Base-by-base conservation (phyloP, 2,329 filamentous ascomycete species). In the Phialophora macrospora region DNA sequence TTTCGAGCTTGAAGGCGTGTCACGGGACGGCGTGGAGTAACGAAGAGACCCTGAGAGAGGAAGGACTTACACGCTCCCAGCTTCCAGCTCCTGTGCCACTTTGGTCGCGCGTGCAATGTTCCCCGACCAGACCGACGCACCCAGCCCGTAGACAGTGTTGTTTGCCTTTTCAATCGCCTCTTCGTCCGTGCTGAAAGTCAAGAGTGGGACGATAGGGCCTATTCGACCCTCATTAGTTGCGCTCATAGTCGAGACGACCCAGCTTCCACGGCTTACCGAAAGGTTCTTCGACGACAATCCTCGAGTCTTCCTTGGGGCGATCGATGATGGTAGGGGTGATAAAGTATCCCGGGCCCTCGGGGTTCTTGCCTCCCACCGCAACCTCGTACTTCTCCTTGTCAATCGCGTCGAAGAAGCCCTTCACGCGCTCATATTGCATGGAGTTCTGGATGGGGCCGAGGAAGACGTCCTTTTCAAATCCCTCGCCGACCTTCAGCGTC, bases 391-490 rank as follows among this genome's bases (percentile, higher is more conserved):
- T 83, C 48, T 84, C 82, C 67, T 79, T 78, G 70, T 83, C 80
- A 65, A 83, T 84, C 54, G 87, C 84, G 5, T 80, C 79, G 61
- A 89, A 81, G 66, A 88, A 82, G 11, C 78, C 75, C 70, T 83
- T 83, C 24, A 87, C 85, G 26, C 82, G 83, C 46, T 88, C 83
- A 71, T 82, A 90, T 75, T 90, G 88, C 82, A 86, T 84, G 67
- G 81, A 75, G 75, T 90, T 90, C 67, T 88, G 86, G 1, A 90
- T 75, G 0, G 88, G 88, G 0, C 87, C 88, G 0, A 88, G 83
- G 63, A 84, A 77, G 26, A 79, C 77, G 2, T 77, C 80, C 5
- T 79, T 78, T 54, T 76, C 73, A 14, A 73, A 73, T 59, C 75
- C 73, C 78, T 73, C 68, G 17, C 73, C 71, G 24, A 68, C 46